Base-by-base conservation (phyloP, 2,329 filamentous ascomycete species). In the Incumbomyces lentus region DNA sequence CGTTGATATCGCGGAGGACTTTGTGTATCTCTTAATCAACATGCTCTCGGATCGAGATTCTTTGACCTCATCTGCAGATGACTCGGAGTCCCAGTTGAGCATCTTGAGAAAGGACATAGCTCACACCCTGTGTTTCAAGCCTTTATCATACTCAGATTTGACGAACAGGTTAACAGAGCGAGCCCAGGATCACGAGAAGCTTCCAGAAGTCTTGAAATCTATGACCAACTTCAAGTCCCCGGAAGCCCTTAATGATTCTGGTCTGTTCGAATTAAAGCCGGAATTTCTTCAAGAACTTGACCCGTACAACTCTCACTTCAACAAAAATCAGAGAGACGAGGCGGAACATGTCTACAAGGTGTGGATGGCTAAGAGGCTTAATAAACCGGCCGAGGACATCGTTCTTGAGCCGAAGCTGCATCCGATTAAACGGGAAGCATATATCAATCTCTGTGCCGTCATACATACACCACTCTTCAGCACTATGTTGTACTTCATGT, bases 321-420 rank as follows among this genome's bases (percentile, higher is more conserved):
- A 82, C 59, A 94, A 95, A 61, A 98, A 98, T 59, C 90, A 96
- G 63, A 79, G 92, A 42, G 92, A 98, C 60, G 92, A 98, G 63
- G 87, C 90, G 0, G 92, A 98, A 64, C 81, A 78, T 55, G 84
- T 88, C 2, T 95, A 92, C 68, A 87, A 84, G 57, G 82, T 84
- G 59, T 84, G 86, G 71, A 81, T 92, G 71, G 86, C 88, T 10
- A 88, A 88, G 67, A 88, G 85, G 66, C 87, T 83, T 0, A 88
- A 89, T 14, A 88, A 89, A 61, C 73, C 81, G 36, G 69, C 77
- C 1, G 80, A 86, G 34, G 88, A 95, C 45, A 81, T 96, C 49
- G 88, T 96, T 2, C 95, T 86, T 61, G 90, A 96, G 64, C 89
- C 93, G 1, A 86, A 81, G 57, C 73, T 95, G 40, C 79, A 81